Evolutionary conservation across 2,329 filamentous ascomycete species (phyloP).

Genomic region (Verticillium longisporum): DNA sequence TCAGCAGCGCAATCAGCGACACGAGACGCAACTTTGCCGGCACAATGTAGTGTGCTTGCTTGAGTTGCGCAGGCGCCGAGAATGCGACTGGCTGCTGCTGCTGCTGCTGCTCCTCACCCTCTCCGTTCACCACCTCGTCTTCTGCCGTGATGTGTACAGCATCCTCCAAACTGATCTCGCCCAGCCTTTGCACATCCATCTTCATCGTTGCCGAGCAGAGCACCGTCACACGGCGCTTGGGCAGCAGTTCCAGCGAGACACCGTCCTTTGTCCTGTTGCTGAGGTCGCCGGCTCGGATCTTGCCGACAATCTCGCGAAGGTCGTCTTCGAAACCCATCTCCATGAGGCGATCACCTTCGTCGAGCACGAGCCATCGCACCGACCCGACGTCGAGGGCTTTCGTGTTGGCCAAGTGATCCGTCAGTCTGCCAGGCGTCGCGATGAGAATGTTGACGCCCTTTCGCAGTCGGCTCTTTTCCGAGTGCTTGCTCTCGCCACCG

Average conservation of each 20-base stretch:
- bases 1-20: constrained; percentile 75
- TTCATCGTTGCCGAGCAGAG: constrained; percentile 97
- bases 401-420: constrained; percentile 89
- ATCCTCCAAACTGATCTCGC: constrained; percentile 91
- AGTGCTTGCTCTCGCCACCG: constrained; percentile 62
- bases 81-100: constrained; percentile 53
- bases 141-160: constrained; percentile 76
- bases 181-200: constrained; percentile 89
- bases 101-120: constrained; percentile 35
- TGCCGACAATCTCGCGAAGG: constrained; percentile 76
- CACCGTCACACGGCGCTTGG: constrained; percentile 73
- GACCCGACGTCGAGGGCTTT: constrained; percentile 81
- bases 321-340: constrained; percentile 96
- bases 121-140: constrained; percentile 36
- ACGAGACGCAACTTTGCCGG: constrained; percentile 88
- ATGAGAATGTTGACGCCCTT: constrained; percentile 96
- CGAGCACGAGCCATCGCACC: constrained; percentile 88
- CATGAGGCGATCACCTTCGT: constrained; percentile 97
- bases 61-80: constrained; percentile 83
- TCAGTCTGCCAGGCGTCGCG: constrained; percentile 84
- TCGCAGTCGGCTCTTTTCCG: constrained; percentile 86
- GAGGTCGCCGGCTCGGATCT: constrained; percentile 60
- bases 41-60: constrained; percentile 82
- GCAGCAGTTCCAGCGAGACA: constrained; percentile 55
- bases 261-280: constrained; percentile 53